phyloP scores from a whole-genome alignment of 352 stramenopile genomes.

The Achlya hypogyna region DNA sequence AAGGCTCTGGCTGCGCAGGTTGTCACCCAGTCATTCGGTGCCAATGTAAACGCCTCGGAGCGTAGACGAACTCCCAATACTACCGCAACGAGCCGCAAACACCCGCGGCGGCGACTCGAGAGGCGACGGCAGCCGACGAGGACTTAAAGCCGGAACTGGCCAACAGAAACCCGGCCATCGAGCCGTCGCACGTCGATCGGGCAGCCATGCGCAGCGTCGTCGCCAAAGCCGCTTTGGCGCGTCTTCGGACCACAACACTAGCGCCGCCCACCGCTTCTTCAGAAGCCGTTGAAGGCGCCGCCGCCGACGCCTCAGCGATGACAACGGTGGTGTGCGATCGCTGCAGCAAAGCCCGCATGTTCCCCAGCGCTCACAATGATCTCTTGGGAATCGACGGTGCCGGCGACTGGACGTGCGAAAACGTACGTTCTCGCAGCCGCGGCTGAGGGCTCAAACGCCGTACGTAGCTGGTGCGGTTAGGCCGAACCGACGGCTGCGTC shows the following conservation, averaged over 20 bases:
- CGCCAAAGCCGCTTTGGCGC: slow-evolving; percentile 43
- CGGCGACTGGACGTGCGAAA: slow-evolving; percentile 49
- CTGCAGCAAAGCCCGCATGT: slow-evolving; percentile 72
- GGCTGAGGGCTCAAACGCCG: neutral
- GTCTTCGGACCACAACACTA: slow-evolving; percentile 37
- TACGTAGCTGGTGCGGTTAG: slow-evolving; percentile 28
- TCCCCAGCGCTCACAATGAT: slow-evolving; percentile 38
- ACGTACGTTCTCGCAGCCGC: slow-evolving; percentile 6
- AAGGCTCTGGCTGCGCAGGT: slow-evolving; percentile 77
- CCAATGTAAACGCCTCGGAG: neutral
- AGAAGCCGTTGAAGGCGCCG: slow-evolving; percentile 18
- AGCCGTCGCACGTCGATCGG: neutral
- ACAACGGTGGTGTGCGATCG: slow-evolving; percentile 69
- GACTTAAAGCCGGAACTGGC: neutral
- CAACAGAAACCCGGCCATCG: neutral
- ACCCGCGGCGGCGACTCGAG: slow-evolving; percentile 44
- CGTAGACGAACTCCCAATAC: slow-evolving; percentile 54
- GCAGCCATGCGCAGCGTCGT: slow-evolving; percentile 31
- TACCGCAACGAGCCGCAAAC: slow-evolving; percentile 33
- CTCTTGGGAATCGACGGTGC: slow-evolving; percentile 24
- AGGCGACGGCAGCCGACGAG: neutral
- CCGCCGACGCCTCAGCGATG: slow-evolving; percentile 37
- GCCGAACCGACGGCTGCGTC: slow-evolving; percentile 35
- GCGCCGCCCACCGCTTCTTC: slow-evolving; percentile 20
- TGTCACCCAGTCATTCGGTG: neutral